Conservation (phyloP, 139 green algal species). For the Spirogloea muscicola region DNA sequence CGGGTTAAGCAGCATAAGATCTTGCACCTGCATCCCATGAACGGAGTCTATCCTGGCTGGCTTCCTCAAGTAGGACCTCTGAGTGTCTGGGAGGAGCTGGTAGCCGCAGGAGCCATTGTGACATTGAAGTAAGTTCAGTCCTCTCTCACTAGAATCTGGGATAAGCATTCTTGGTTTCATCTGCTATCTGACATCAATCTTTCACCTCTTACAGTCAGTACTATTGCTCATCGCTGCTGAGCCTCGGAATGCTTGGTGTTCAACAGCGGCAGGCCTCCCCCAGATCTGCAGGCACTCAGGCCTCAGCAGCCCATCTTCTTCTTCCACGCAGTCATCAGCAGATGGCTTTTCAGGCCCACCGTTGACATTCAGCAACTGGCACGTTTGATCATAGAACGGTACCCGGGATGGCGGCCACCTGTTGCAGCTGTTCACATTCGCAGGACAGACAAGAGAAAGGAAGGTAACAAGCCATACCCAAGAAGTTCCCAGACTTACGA, state of each 20-base stretch:
- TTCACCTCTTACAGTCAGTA: too few relatives aligned
- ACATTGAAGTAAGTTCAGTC: neutral
- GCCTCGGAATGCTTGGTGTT: too few relatives aligned
- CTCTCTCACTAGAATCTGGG: neutral
- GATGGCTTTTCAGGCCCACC: neutral
- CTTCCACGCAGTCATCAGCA: neutral
- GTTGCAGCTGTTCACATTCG: neutral
- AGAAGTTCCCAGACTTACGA: too few relatives aligned
- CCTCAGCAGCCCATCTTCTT: too few relatives aligned
- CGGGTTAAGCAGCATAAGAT: neutral
- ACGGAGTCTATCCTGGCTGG: conserved; percentile 11
- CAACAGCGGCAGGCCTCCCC: too few relatives aligned
- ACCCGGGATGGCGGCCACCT: neutral
- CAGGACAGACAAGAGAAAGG: conserved; percentile 8
- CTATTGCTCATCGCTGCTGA: too few relatives aligned
- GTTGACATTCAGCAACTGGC: neutral
- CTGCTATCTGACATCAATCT: neutral
- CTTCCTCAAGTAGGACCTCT: neutral
- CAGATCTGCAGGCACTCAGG: too few relatives aligned
- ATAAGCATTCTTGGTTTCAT: neutral
- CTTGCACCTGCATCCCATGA: neutral
- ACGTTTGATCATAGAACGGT: neutral
- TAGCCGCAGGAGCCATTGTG: too few relatives aligned
- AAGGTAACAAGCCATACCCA: too few relatives aligned
- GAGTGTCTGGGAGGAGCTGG: too few relatives aligned